Base-by-base conservation (phyloP, 1,284 basidiomycete species). In the Volvariella volvacea region DNA sequence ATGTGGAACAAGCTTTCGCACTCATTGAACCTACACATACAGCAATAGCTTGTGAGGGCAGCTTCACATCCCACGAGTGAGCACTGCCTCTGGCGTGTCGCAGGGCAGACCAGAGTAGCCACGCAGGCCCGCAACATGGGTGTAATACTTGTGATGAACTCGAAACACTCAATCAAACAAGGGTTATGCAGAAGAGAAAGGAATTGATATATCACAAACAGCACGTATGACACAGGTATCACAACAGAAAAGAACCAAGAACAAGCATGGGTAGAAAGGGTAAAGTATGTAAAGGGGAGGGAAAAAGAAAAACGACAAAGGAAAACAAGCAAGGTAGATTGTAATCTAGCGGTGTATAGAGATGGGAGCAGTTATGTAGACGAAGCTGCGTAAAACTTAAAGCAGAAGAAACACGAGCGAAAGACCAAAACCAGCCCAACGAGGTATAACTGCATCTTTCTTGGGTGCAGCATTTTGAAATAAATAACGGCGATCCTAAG, bases 281-380 rank as follows among this genome's bases (percentile, higher is more conserved):
- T 45, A 41, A 22, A 39, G 25, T 28, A 43, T 34, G 32, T 40
- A 43, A 48, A 43, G 28, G 33, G 40, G 44, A 40, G 28, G 47
- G 25, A 46, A 22, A 40, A 36, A 31, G 33, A 39, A 42, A 39
- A 44, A 30, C 44, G 50, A 45, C 44, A 52, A 48, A 39, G 47
- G 38, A 39, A 41, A 32, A 43, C 22, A 48, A 39, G 47, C 37
- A 39, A 41, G 25, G 41, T 22, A 48, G 22, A 39, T 42, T 7
- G 16, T 16, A 45, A 17, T 30, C 42, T 31, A 41, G 41, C 22
- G 12, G 33, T 30, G 22, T 14, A 39, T 28, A 44, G 22, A 19
- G 17, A 20, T 30, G 15, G 14, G 17, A n/a, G 43, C 33, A 41
- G 19, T 34, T n/a, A 34, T 28, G 22, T 31, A 22, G 41, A 44